Evolutionary conservation across 257 asterid genomes (phyloP), one percentile per base, ranked within the genome.

Genomic region (Fraxinus americana): DNA sequence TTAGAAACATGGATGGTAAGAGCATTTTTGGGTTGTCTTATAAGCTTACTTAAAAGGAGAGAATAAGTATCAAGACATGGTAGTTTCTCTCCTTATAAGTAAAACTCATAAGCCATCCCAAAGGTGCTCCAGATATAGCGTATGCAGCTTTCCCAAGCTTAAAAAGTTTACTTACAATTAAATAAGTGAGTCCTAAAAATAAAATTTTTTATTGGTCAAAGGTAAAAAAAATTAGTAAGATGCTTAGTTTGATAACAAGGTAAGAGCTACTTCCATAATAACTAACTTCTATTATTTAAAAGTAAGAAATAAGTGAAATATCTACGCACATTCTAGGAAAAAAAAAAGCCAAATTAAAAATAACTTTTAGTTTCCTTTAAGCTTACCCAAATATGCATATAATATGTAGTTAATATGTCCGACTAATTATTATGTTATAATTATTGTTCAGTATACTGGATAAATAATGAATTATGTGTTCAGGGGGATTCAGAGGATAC

Each of bases 401-500:
- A 2, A 6, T n/a, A 19, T 0, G 25, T 16, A 19, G 27, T 74
- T 9, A 10, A 29, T 12, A 74, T 17, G 39, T 61, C 39, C 34
- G 19, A 13, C 29, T 16, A 29, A 43, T 52, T 34, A 63, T 27
- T 66, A 61, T 54, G 30, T 41, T 21, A 57, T 19, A n/a, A 2
- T 54, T 19, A 6, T 54, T 54, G 65, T 54, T 19, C 12, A 6
- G n/a, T 54, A n/a, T 54, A 50, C 21, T 34, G 35, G 41, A 41
- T 41, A 77, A 82, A 52, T 82, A 41, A 45, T 69, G 30, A 71
- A 36, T 71, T 48, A 7, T 52, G 36, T 72, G 70, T 75, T 68
- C 84, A 86, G 91, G 88, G 86, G 1, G 93, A 84, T 19, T 45
- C 88, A 0, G 89, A 79, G 54, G 94, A 87, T 74, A 70, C 86